Evolutionary conservation across 1,284 basidiomycete genomes (phyloP), one percentile per base, ranked within the genome.

Genomic region (Sanghuangporus sanghuang): DNA sequence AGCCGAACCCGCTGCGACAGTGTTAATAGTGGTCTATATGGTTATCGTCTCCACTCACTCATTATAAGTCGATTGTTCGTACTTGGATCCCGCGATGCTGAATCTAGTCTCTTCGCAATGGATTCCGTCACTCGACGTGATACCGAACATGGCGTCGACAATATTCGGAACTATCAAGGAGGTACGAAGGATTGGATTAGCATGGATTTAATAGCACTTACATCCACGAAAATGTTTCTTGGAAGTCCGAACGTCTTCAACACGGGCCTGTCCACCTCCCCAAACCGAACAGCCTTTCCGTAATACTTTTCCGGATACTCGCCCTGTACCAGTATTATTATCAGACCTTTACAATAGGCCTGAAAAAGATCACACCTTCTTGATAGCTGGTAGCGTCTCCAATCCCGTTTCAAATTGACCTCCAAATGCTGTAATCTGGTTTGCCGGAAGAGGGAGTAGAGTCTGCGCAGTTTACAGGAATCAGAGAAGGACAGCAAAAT

Each of bases 161-260:
- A 77, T 18, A 91, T 74, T 23, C 85, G 82, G 71, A 85, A 90
- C 89, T 92, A 67, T 1, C 57, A 4, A 63, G 12, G 21, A 23
- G 6, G 9, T 23, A 12, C 50, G 12, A 7, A 39, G 40, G n/a
- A 38, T 52, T 11, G 32, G 11, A 23, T 39, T 38, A 21, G 12
- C 2, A 32, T 1, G 42, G 32, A 57, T 61, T 39, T 36, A 21
- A 3, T 46, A 16, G 16, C 27, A 57, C n/a, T 23, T 5, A 89
- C 87, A 75, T 92, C 89, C 21, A 88, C 73, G 14, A 87, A 72
- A 61, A 89, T 70, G 64, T 82, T 85, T 64, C 80, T 85, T 0
- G 89, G 89, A 9, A 89, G 70, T 50, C 89, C 89, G 71, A 84
- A 90, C 62, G 81, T 80, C 38, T 79, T 76, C 42, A 84, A 76